Evolutionary conservation across 2,329 filamentous ascomycete genomes (phyloP), one percentile per base, ranked within the genome.

Genomic region (Fusarium denticulatum): DNA sequence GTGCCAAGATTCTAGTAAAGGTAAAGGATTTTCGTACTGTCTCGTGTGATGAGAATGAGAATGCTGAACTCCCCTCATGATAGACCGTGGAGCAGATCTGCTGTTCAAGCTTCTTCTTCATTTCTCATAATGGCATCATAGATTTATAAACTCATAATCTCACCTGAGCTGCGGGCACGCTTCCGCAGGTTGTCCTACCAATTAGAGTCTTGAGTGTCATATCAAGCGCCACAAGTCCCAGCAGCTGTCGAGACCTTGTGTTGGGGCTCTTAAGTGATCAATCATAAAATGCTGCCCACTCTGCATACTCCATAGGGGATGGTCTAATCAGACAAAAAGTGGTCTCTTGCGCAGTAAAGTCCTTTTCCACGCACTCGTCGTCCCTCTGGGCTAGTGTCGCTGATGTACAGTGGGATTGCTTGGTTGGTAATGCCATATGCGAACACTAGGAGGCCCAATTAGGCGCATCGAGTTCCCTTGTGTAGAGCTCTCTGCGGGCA

Each of bases 281-380:
- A 56, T 78, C 76, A 78, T 60, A 71, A 50, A 50, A 36, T 67
- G 43, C 45, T 68, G 37, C 57, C 62, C 53, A 65, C 62, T 60
- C 46, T 40, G 9, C 30, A 39, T 49, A 39, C 58, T 69, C 46
- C 40, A 47, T 45, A 43, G 36, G 45, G 34, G 26, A 75, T 71
- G 57, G 61, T 52, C 74, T 78, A 77, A 76, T 77, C 76, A 78
- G 65, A 76, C 71, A 74, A 67, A 67, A 62, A 64, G 66, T 59
- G 50, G 62, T 65, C 64, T 65, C 64, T 57, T 61, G 50, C 55
- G 59, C 55, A 57, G 53, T 66, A 55, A 22, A 55, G 20, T n/a
- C 24, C 34, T 64, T 66, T 66, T 72, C 62, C 64, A 64, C 39
- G 47, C 49, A 60, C 52, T 71, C 24, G 24, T 10, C 43, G 24